Evolutionary conservation across 148 eudicot species (phyloP).

Genomic region (Chenopodium suecicum): DNA sequence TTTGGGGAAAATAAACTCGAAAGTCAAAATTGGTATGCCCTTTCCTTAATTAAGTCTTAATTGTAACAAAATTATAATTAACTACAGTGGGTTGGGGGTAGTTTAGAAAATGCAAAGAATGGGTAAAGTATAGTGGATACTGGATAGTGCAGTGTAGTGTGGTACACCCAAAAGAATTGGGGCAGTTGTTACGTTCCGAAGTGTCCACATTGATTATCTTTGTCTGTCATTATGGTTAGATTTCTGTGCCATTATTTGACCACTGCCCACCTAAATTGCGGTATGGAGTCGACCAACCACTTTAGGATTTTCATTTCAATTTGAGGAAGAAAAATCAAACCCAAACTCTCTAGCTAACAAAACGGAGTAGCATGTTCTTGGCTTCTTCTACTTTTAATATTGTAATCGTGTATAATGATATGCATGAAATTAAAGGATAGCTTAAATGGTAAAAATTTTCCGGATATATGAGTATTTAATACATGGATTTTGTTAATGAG

Average conservation of each 20-base stretch:
- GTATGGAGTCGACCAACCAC: constrained; percentile 31
- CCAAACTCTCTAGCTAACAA: neutral
- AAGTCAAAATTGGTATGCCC: neutral
- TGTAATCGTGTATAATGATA: too few species aligned
- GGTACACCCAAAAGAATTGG: constrained; percentile 18
- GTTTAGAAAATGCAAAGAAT: constrained; percentile 17
- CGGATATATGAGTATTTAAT: too few species aligned
- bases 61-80: neutral
- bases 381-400: neutral
- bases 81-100: constrained; percentile 18
- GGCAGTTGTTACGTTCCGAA: constrained; percentile 5
- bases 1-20: neutral
- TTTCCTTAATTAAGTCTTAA: too few species aligned
- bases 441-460: too few species aligned
- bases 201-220: constrained; percentile 5
- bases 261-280: constrained; percentile 24
- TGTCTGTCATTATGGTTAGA: neutral
- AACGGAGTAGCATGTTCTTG: neutral
- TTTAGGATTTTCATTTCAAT: neutral
- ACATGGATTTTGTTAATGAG: too few species aligned
- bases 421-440: too few species aligned
- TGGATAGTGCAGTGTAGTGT: constrained; percentile 10
- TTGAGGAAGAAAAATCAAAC: constrained; percentile 12
- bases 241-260: constrained; percentile 9
- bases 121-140: neutral